These are phyloP conservation scores for Xerocomellus chrysenteron DNA, from an alignment of 768 basidiomycete genomes.

Conservation along the genomic window DNA sequence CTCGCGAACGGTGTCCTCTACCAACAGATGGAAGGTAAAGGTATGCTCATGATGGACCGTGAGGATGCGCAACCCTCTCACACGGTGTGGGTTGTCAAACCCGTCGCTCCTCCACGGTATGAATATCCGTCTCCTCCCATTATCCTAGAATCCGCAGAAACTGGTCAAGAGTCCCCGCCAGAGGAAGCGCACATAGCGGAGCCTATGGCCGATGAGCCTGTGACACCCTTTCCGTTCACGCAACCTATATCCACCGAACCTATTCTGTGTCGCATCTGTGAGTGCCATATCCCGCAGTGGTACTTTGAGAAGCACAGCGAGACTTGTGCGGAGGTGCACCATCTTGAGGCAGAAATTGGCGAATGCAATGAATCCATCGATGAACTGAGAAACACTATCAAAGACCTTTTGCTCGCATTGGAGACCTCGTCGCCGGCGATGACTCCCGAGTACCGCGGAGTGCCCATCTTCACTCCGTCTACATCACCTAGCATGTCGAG, in stretches of 20 bases:
- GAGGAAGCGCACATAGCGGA: slow-evolving; percentile 41
- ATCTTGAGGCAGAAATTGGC: slow-evolving; percentile 90
- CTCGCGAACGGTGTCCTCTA: slow-evolving; percentile 51
- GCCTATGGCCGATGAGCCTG: slow-evolving; percentile 42
- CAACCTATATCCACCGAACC: slow-evolving; percentile 77
- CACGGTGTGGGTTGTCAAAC: slow-evolving; percentile 98
- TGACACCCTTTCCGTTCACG: slow-evolving; percentile 72
- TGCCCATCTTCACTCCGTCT: slow-evolving; percentile 77
- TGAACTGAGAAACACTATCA: slow-evolving; percentile 85
- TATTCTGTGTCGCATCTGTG: slow-evolving; percentile 96
- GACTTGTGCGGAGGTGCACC: slow-evolving; percentile 94
- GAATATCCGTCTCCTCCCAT: slow-evolving; percentile 66
- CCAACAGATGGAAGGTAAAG: slow-evolving; percentile 94
- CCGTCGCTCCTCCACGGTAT: slow-evolving; percentile 68
- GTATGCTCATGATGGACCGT: slow-evolving; percentile 97
- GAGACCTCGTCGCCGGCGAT: slow-evolving; percentile 69
- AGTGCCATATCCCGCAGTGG: slow-evolving; percentile 95
- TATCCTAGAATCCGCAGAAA: slow-evolving; percentile 48
- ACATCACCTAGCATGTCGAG: slow-evolving; percentile 70
- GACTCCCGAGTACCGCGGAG: slow-evolving; percentile 81
- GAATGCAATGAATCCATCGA: slow-evolving; percentile 91
- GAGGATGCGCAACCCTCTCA: slow-evolving; percentile 86
- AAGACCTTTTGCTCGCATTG: slow-evolving; percentile 69
- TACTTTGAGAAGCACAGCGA: slow-evolving; percentile 99
- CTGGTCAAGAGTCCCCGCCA: slow-evolving; percentile 36